A percentile compares a stretch with the other conserved stretches of the same genome.
These are phyloP conservation scores for Phytopythium mirpurense DNA, from an alignment of 352 stramenopile species.

Conservation along the genomic window DNA sequence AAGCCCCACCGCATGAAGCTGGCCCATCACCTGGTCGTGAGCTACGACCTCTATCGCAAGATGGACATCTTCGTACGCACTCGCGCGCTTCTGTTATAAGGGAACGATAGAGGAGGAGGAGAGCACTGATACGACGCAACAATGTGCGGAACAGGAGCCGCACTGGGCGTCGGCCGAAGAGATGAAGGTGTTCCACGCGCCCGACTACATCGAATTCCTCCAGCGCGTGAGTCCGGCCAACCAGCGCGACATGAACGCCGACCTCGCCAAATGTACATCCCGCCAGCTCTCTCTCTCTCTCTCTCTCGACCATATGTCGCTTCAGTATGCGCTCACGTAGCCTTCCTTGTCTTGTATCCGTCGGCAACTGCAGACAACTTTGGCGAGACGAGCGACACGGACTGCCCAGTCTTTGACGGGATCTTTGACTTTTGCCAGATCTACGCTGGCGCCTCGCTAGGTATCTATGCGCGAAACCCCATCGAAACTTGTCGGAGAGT, in stretches of 20 bases:
- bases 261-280: slow-evolving; percentile 72
- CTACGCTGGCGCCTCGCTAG: slow-evolving; percentile 94
- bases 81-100: no score
- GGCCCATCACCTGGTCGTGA: slow-evolving; percentile 97
- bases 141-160: slow-evolving; percentile 38
- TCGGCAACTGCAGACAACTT: slow-evolving; percentile 96
- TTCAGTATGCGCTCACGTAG: no score
- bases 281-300: no score
- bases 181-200: slow-evolving; percentile 96
- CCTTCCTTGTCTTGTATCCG: no score
- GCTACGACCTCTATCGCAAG: slow-evolving; percentile 98
- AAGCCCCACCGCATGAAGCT: slow-evolving; percentile 97
- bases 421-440: slow-evolving; percentile 98
- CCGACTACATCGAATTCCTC: slow-evolving; percentile 99
- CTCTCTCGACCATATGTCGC: no score
- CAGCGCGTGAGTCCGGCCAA: slow-evolving; percentile 94
- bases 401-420: slow-evolving; percentile 99
- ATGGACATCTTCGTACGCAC: slow-evolving; percentile 96
- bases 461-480: slow-evolving; percentile 16
- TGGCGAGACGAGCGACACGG: slow-evolving; percentile 87
- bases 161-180: slow-evolving; percentile 86
- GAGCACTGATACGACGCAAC: neutral
- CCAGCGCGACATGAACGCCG: slow-evolving; percentile 71
- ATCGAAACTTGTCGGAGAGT: no score
- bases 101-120: no score